A percentile compares a stretch with the other conserved stretches of the same genome.
Conservation (phyloP, 805 yeast genomes). For the Brettanomyces anomalus region DNA sequence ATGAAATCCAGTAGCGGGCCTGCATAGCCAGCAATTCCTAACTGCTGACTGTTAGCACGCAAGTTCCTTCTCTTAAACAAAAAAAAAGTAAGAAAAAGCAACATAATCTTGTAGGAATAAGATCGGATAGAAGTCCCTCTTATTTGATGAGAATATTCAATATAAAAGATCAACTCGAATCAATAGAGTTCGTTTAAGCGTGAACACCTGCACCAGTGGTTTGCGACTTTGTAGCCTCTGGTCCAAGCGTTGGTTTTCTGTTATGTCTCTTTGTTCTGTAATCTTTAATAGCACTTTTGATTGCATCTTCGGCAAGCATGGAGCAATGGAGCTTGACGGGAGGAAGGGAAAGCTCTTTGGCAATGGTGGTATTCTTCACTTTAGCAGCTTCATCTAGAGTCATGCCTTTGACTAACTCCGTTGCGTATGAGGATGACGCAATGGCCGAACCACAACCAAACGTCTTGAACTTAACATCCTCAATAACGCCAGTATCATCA, state of each 20-base stretch:
- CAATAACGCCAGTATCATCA: conserved; percentile 81
- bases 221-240: conserved; percentile 30
- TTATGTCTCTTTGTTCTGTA: conserved; percentile 70
- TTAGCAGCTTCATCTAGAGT: conserved; percentile 86
- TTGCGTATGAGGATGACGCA: conserved; percentile 90
- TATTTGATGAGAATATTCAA: no score
- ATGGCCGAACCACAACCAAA: conserved; percentile 99
- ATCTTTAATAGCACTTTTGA: conserved; percentile 93
- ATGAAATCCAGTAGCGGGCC: no score
- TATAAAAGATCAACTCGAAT: no score
- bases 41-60: no score
- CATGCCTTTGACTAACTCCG: conserved; percentile 93
- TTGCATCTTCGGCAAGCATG: conserved; percentile 98
- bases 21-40: no score
- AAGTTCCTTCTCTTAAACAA: no score
- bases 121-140: no score
- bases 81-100: no score
- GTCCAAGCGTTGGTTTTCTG: conserved; percentile 52
- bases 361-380: conserved; percentile 90
- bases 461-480: conserved; percentile 95
- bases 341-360: conserved; percentile 88
- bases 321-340: conserved; percentile 97
- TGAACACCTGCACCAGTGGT: no score
- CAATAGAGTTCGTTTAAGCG: no score
- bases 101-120: no score